These are phyloP conservation scores for Aurantiochytrium sp. DNA, from an alignment of 108 stramenopile genomes.

Conservation along the genomic window DNA sequence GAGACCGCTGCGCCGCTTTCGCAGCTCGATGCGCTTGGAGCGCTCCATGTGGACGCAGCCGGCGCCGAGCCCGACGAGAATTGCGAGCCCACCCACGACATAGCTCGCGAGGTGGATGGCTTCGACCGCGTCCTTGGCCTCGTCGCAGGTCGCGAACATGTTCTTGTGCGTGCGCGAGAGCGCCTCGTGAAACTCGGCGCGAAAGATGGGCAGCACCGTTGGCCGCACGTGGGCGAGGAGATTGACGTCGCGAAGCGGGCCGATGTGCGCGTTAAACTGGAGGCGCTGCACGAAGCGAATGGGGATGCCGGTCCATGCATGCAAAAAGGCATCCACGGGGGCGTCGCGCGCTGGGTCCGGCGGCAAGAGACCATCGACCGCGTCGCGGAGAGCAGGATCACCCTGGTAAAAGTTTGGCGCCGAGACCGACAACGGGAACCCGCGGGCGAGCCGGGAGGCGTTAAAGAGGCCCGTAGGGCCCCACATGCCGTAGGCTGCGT, in stretches of 20 bases:
- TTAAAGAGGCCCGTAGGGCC: neutral
- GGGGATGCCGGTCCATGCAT: neutral
- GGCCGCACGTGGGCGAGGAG: neutral
- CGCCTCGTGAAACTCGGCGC: neutral
- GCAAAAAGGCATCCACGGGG: neutral
- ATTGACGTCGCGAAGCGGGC: neutral
- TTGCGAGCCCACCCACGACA: neutral
- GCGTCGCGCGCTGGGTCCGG: neutral
- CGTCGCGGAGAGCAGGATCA: neutral
- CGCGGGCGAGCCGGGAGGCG: neutral
- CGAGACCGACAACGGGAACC: neutral
- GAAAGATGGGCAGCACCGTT: neutral
- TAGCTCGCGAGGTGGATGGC: neutral
- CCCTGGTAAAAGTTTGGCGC: neutral
- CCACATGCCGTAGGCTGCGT: neutral
- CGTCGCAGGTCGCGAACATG: neutral
- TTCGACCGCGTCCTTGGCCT: neutral
- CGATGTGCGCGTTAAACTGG: neutral
- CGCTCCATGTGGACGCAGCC: neutral
- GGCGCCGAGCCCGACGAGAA: neutral
- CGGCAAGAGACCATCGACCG: neutral
- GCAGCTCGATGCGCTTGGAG: neutral
- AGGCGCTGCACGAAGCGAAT: neutral
- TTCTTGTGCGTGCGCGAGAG: neutral
- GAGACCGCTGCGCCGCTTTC: neutral